phyloP scores from a whole-genome alignment of 345 rosid genomes.

The Litchi chinensis region DNA sequence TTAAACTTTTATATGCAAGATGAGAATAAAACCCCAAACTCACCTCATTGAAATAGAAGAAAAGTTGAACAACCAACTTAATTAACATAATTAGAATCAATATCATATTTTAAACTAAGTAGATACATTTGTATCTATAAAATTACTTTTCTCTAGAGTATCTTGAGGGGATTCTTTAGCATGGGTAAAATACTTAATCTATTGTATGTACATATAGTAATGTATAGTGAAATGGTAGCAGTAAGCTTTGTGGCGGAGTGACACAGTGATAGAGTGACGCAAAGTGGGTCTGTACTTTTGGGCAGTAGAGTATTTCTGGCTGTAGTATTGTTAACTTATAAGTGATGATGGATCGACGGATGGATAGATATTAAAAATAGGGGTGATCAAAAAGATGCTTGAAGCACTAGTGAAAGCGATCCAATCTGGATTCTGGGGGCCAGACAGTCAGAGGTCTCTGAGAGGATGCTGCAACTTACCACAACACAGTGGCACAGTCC shows the following conservation, averaged over 20 bases:
- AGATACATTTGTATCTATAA: background rate
- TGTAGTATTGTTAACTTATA: background rate
- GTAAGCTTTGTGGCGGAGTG: background rate
- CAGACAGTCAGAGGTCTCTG: background rate
- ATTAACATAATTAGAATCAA: too few species aligned
- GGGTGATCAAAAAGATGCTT: background rate
- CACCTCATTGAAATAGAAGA: too few species aligned
- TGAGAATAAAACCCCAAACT: too few species aligned
- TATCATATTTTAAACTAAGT: too few species aligned
- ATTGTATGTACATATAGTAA: too few species aligned
- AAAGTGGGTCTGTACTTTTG: background rate
- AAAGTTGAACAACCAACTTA: too few species aligned
- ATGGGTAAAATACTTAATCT: background rate
- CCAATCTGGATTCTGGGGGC: background rate
- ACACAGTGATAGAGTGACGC: background rate
- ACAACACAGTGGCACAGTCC: background rate
- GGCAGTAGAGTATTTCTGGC: background rate
- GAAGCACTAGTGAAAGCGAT: background rate
- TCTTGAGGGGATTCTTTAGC: background rate
- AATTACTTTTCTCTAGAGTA: background rate
- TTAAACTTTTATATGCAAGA: too few species aligned
- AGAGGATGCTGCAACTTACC: background rate
- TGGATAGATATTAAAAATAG: background rate
- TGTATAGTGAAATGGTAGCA: background rate
- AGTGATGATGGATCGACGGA: background rate